Base-by-base conservation (phyloP, 1,284 basidiomycete species). In the Ceratobasidium sp. region DNA sequence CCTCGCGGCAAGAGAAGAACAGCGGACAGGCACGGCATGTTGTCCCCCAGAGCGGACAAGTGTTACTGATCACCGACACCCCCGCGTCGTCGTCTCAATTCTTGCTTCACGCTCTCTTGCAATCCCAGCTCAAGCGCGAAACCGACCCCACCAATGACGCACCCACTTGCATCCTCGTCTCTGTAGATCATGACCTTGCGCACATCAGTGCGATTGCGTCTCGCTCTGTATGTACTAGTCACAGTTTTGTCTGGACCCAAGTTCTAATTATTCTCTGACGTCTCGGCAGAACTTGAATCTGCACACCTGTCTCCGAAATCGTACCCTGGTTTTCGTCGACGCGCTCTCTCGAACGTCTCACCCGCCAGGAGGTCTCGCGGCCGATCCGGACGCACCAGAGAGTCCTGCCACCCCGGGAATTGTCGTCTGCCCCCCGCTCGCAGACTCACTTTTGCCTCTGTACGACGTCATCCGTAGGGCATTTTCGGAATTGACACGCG, bases 61-160 rank as follows among this genome's bases (percentile, higher is more conserved):
- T 88, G 1, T 76, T 90, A 11, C 81, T 92, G 0, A 82, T 92
- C 13, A 90, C 90, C 2, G 91, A 93, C 77, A 85, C 89, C 73
- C 81, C 92, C 0, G 81, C 84, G 0, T 85, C 91, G 0, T 88
- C 91, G 3, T 88, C 87, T 9, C 88, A 91, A 74, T 92, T 92
- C 76, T 76, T 90, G 16, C 81, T 93, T 0, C 87, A 90, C 74
- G 83, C 82, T 23, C 80, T 82, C 49, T 75, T 92, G 3, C 78
- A 83, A 23, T 76, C 83, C 1, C 85, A 88, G 73, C 79, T 90
- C 43, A 91, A 89, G 79, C 81, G 82, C 55, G 75, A 80, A 2
- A 79, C 80, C 64, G 75, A 77, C 7, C 75, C 83, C 7, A 4
- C 41, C 26, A 11, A 7, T 14, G 30, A 35, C 11, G 44, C 18